These are phyloP conservation scores for Neckera pumila DNA, from an alignment of 225 moss, liverwort and hornwort genomes.

Conservation along the genomic window DNA sequence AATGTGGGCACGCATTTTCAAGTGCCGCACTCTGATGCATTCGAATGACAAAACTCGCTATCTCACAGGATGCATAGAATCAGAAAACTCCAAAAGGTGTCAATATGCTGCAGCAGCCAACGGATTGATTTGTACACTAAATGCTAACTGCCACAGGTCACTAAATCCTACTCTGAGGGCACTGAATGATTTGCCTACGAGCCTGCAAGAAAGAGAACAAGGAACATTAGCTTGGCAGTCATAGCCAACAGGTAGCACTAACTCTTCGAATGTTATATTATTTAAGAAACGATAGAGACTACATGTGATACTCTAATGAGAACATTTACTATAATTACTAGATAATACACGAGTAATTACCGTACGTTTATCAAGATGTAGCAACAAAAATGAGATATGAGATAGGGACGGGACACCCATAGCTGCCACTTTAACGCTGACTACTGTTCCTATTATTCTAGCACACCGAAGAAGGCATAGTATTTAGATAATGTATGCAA, in stretches of 20 bases:
- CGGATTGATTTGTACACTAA: conserved; percentile 96
- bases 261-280: neutral
- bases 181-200: conserved; percentile 23
- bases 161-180: conserved; percentile 38
- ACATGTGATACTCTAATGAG: neutral
- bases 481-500: neutral
- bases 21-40: neutral
- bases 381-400: neutral
- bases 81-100: neutral
- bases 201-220: conserved; percentile 21
- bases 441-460: neutral
- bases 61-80: neutral
- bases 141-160: conserved; percentile 87
- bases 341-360: neutral
- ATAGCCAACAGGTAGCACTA: neutral
- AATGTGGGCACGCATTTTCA: neutral
- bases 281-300: neutral
- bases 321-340: neutral
- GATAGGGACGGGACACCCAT: neutral
- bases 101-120: conserved; percentile 57
- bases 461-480: neutral
- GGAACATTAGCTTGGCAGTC: neutral
- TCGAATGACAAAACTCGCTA: neutral
- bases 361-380: neutral
- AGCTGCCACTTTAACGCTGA: neutral